Conservation (phyloP, 2,329 filamentous ascomycete genomes). For the Fusarium sp. region DNA sequence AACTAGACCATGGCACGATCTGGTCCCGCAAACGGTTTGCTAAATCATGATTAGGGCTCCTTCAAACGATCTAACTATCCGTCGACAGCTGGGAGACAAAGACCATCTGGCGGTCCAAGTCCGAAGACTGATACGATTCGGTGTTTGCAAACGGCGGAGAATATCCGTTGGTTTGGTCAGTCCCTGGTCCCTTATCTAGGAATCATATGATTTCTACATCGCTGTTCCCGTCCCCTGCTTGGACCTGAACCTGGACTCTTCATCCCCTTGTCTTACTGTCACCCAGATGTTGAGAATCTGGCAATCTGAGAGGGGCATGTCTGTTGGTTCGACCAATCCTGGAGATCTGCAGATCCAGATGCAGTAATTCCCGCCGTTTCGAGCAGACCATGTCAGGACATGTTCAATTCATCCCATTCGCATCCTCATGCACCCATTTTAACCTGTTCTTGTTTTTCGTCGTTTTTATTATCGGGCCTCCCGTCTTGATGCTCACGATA, state of each 20-base stretch:
- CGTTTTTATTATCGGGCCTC: conserved; percentile 14
- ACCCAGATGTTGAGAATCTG: conserved; percentile 20
- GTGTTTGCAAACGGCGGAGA: conserved; percentile 11
- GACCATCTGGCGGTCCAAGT: conserved; percentile 16
- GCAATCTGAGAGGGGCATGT: conserved; percentile 22
- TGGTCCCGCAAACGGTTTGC: conserved; percentile 29
- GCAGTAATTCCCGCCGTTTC: conserved; percentile 23
- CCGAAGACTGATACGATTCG: conserved; percentile 24
- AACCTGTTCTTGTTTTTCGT: conserved; percentile 14
- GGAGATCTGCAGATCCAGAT: conserved; percentile 35
- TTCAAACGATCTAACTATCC: neutral
- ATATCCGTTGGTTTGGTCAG: conserved; percentile 26
- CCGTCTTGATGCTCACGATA: conserved; percentile 9
- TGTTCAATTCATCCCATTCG: conserved; percentile 5
- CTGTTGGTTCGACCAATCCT: conserved; percentile 31
- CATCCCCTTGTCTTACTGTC: conserved; percentile 11
- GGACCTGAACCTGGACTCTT: conserved; percentile 21
- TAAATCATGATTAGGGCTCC: conserved; percentile 13
- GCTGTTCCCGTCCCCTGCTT: conserved; percentile 17
- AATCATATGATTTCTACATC: conserved; percentile 36
- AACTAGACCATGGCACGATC: conserved; percentile 35
- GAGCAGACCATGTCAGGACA: conserved; percentile 16
- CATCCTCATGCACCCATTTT: conserved; percentile 13
- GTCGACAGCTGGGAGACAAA: neutral
- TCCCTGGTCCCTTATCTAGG: conserved; percentile 3